These are phyloP conservation scores for Wickerhamomyces hampshirensis DNA, from an alignment of 805 yeast genomes.

Conservation along the genomic window DNA sequence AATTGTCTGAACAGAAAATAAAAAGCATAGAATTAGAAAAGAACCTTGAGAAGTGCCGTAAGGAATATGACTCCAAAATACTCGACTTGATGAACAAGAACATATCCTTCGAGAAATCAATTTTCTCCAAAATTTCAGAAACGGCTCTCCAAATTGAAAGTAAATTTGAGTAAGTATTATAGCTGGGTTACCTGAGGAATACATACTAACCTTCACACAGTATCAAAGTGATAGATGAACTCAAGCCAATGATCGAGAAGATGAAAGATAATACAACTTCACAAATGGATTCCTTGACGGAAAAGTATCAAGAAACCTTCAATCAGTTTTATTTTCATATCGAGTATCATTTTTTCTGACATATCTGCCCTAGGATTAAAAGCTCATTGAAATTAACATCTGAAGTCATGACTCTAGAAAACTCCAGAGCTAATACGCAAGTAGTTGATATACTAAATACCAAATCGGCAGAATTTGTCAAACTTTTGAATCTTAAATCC, in stretches of 20 bases:
- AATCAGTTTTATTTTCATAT: conserved; percentile 1
- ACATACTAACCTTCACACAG: no score
- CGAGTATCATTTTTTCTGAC: no score
- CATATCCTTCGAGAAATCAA: neutral
- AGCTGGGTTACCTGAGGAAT: no score
- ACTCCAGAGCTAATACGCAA: no score
- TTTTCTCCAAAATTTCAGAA: conserved; percentile 6
- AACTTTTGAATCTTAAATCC: no score
- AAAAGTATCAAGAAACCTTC: conserved; percentile 6
- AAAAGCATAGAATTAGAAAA: conserved; percentile 28
- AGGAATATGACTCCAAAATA: conserved; percentile 14
- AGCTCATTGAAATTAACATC: neutral
- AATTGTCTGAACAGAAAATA: conserved; percentile 42
- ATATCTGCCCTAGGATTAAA: neutral
- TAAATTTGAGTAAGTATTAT: conserved; percentile 3
- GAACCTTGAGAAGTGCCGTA: conserved; percentile 15
- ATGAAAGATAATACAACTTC: neutral
- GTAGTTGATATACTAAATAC: neutral
- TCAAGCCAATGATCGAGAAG: conserved; percentile 1
- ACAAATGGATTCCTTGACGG: conserved; percentile 5
- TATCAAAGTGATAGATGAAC: neutral
- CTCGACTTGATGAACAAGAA: conserved; percentile 2
- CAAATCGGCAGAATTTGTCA: no score
- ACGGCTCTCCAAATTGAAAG: neutral
- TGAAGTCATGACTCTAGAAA: no score